Evolutionary conservation across 805 yeast species (phyloP).

Genomic region (Starmerella potacharoeniae): DNA sequence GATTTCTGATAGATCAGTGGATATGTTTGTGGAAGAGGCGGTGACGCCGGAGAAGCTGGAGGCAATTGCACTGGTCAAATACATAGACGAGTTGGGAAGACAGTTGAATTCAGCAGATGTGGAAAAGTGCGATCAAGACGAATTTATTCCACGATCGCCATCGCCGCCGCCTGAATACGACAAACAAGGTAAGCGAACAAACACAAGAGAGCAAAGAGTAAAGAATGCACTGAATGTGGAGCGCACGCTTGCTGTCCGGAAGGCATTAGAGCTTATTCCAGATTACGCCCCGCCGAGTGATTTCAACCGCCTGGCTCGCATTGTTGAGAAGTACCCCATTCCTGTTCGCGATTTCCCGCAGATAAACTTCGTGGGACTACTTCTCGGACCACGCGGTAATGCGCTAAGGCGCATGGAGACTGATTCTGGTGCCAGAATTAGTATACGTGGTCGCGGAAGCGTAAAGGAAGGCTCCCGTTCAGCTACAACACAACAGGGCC

Average conservation of each 20-base stretch:
- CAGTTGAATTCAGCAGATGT: conserved; percentile 30
- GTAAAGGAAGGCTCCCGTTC: conserved; percentile 63
- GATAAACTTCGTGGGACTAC: conserved; percentile 80
- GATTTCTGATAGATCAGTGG: background rate
- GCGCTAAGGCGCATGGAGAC: conserved; percentile 71
- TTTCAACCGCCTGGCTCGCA: conserved; percentile 58
- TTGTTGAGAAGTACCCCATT: conserved; percentile 69
- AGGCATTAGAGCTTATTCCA: conserved; percentile 61
- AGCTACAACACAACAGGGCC: conserved; percentile 34
- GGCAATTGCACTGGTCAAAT: conserved; percentile 48
- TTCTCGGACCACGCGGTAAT: conserved; percentile 92
- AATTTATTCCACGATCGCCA: conserved; percentile 48
- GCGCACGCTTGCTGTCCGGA: conserved; percentile 64
- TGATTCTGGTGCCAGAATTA: conserved; percentile 78
- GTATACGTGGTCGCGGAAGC: conserved; percentile 90
- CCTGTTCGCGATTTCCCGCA: conserved; percentile 84
- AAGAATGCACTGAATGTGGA: conserved; percentile 59
- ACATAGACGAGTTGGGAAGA: conserved; percentile 71
- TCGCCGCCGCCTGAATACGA: conserved; percentile 94
- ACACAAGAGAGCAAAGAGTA: conserved; percentile 66
- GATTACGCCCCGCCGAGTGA: conserved; percentile 69
- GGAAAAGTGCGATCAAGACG: conserved; percentile 26
- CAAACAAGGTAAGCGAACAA: conserved; percentile 65
- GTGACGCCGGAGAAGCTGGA: conserved; percentile 70
- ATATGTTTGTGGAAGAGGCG: conserved; percentile 12